Conservation (phyloP, 768 basidiomycete species). For the Boletus sensibilis region DNA sequence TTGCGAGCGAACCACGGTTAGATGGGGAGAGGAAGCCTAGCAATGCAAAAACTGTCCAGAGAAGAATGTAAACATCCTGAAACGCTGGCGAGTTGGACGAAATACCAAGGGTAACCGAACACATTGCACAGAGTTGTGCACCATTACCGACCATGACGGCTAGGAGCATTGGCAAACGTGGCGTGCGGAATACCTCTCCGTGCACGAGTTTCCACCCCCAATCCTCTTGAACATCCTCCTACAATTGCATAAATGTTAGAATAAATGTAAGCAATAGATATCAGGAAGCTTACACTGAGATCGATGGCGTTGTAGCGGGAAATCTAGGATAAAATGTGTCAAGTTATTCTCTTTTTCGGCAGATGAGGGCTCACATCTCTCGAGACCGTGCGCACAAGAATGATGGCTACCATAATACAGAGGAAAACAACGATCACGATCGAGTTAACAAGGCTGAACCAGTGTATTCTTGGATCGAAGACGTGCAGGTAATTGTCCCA, state of each 20-base stretch:
- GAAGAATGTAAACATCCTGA: constrained; percentile 3
- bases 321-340: constrained; percentile 9
- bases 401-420: constrained; percentile 90
- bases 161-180: constrained; percentile 70
- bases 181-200: constrained; percentile 92
- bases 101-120: constrained; percentile 78
- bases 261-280: background rate
- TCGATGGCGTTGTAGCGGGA: constrained; percentile 91
- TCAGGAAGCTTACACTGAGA: constrained; percentile 59
- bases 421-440: constrained; percentile 89
- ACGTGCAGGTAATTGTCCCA: constrained; percentile 98
- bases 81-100: background rate
- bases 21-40: constrained; percentile 94
- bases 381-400: constrained; percentile 80
- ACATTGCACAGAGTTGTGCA: constrained; percentile 68
- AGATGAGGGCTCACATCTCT: constrained; percentile 63
- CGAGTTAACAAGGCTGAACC: constrained; percentile 94
- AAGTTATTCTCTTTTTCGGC: background rate
- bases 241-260: background rate
- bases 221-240: constrained; percentile 97
- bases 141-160: constrained; percentile 85
- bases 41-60: constrained; percentile 73
- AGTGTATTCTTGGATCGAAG: constrained; percentile 92
- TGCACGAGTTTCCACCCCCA: constrained; percentile 99
- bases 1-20: constrained; percentile 91